Conservation (phyloP, 83 land plant genomes). For the Diphasiastrum complanatum region DNA sequence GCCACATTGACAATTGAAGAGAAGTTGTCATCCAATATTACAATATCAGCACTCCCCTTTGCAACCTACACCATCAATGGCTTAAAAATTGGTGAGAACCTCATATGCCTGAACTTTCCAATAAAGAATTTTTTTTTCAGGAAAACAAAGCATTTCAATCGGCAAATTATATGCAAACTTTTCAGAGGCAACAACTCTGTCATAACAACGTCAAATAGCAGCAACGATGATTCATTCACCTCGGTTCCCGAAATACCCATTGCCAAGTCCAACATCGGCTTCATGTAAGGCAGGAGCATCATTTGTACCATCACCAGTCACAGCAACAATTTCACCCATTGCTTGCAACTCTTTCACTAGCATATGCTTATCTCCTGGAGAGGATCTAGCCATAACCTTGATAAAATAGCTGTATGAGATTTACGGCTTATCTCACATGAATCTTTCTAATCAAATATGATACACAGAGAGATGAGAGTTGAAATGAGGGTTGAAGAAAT, state of each 20-base stretch:
- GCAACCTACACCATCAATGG: slow-evolving; percentile 51
- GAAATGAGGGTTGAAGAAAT: no score
- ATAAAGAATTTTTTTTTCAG: background rate
- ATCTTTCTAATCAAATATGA: background rate
- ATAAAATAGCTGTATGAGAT: no score
- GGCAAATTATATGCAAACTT: background rate
- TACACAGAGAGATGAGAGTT: no score
- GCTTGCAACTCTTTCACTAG: background rate
- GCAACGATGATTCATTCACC: background rate
- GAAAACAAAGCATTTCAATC: background rate
- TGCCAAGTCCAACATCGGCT: background rate
- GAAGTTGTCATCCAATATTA: slow-evolving; percentile 75
- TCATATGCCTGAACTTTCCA: background rate
- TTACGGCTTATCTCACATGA: no score
- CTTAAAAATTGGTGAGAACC: background rate
- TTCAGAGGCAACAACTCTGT: no score
- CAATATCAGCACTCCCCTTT: slow-evolving; percentile 77
- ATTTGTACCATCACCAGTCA: slow-evolving; percentile 2
- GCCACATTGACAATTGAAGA: slow-evolving; percentile 72
- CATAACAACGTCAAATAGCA: no score
- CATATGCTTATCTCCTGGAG: background rate
- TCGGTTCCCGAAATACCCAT: background rate
- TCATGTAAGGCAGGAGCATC: slow-evolving; percentile 3
- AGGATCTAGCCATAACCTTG: background rate
- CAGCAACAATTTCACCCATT: slow-evolving; percentile 1